These are phyloP conservation scores for Erodium maritimum DNA, from an alignment of 345 rosid species.

Conservation along the genomic window DNA sequence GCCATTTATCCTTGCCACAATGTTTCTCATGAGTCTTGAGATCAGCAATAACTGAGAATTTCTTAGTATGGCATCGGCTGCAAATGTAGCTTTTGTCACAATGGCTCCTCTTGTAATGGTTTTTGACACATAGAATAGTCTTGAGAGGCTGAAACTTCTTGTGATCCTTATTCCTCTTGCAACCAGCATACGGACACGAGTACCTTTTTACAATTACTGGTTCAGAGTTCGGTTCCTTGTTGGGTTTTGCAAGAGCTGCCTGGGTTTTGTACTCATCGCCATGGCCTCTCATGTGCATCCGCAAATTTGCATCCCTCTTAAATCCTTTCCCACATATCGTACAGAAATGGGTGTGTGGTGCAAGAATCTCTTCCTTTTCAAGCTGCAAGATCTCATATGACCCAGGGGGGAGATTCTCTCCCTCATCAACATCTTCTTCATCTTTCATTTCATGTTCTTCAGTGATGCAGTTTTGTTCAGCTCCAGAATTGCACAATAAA, in stretches of 20 bases:
- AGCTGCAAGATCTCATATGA: conserved; percentile 85
- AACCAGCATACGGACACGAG: conserved; percentile 85
- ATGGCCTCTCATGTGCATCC: conserved; percentile 99
- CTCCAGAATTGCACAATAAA: conserved; percentile 12
- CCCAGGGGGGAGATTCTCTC: conserved; percentile 87
- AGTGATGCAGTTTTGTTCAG: conserved; percentile 20
- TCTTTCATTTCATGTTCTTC: conserved; percentile 80
- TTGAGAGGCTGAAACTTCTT: conserved; percentile 94
- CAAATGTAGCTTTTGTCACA: conserved; percentile 89
- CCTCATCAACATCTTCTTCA: conserved; percentile 88
- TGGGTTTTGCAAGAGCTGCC: conserved; percentile 86
- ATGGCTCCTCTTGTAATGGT: conserved; percentile 93
- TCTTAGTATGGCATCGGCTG: conserved; percentile 89
- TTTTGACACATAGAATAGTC: conserved; percentile 81
- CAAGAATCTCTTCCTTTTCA: conserved; percentile 95
- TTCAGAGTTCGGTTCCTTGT: conserved; percentile 55
- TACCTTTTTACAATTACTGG: conserved; percentile 71
- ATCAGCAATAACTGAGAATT: conserved; percentile 88
- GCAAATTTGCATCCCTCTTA: conserved; percentile 86
- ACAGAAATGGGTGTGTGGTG: conserved; percentile 96
- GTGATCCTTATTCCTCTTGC: conserved; percentile 96
- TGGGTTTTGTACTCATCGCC: conserved; percentile 95
- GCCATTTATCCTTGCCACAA: conserved; percentile 94
- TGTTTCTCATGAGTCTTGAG: conserved; percentile 98
- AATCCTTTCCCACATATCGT: conserved; percentile 95